Percentiles rank a stretch among this genome's conserved stretches.
These are phyloP conservation scores for Paramecium sonneborni DNA, from an alignment of 73 alveolate genomes.

Conservation along the genomic window DNA sequence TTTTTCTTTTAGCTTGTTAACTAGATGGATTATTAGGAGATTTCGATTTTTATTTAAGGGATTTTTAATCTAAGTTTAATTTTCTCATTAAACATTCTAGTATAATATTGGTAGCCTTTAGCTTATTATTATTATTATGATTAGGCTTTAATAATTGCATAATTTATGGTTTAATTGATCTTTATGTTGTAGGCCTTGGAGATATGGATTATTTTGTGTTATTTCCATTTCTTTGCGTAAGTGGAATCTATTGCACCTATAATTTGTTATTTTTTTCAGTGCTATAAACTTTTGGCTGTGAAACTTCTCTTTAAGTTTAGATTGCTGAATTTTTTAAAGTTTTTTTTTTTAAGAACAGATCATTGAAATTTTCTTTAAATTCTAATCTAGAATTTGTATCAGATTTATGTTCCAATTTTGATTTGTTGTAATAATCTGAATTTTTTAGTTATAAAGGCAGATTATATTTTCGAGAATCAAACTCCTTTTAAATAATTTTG, in stretches of 20 bases:
- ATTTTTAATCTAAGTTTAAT: not conserved
- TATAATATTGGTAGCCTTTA: slow-evolving; percentile 7
- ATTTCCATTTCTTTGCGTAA: not conserved
- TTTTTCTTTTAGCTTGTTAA: not conserved
- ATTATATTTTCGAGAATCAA: not conserved
- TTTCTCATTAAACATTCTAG: not conserved
- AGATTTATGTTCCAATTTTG: not conserved
- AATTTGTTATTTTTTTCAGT: not conserved
- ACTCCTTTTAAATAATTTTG: not conserved
- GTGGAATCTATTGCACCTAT: not conserved
- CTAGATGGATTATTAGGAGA: not conserved
- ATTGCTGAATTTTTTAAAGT: not conserved
- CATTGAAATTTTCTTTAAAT: not conserved
- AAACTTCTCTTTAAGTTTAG: not conserved
- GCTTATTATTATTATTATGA: not conserved
- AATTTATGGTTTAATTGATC: slow-evolving; percentile 2
- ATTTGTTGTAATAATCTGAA: not conserved
- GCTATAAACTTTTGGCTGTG: not conserved
- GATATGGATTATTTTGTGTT: not conserved
- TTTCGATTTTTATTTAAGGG: not conserved
- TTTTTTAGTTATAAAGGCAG: not conserved
- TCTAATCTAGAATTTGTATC: not conserved
- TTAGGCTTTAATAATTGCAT: not conserved
- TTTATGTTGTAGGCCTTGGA: not conserved
- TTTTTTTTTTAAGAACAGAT: not conserved